Evolutionary conservation across 352 stramenopile genomes (phyloP).

Genomic region (Phytophthora capsici): DNA sequence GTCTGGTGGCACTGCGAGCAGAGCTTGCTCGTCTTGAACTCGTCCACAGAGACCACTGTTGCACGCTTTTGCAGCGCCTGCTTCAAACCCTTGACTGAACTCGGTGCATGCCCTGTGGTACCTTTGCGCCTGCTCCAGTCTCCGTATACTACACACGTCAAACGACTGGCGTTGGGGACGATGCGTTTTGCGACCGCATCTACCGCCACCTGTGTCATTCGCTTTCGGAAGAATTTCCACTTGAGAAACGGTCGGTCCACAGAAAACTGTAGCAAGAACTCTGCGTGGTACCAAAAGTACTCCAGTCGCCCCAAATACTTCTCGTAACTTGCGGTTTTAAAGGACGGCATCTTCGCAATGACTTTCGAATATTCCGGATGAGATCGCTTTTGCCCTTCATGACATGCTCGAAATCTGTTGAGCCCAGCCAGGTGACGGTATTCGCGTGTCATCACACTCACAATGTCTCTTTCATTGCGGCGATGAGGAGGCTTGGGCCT

Average conservation of each 20-base stretch:
- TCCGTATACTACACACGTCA: not conserved
- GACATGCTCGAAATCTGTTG: constrained; percentile 15
- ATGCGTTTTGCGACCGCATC: constrained; percentile 1
- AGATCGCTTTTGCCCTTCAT: constrained; percentile 7
- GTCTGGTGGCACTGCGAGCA: constrained; percentile 29
- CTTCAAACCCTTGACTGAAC: constrained; percentile 24
- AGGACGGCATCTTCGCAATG: constrained; percentile 11
- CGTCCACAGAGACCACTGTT: constrained; percentile 32
- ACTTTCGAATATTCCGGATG: constrained; percentile 8
- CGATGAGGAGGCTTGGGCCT: constrained; percentile 3
- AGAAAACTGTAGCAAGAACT: constrained; percentile 5
- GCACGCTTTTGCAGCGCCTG: constrained; percentile 22
- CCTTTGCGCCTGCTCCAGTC: not conserved
- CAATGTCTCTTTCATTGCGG: constrained; percentile 22
- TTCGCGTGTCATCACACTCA: constrained; percentile 5
- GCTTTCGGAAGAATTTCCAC: constrained; percentile 17
- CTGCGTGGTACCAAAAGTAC: not conserved
- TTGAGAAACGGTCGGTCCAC: constrained; percentile 16
- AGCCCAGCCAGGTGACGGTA: constrained; percentile 28
- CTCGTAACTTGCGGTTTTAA: constrained; percentile 6
- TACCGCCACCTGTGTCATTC: constrained; percentile 6
- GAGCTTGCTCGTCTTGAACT: constrained; percentile 38
- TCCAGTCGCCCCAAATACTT: not conserved
- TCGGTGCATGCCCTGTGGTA: constrained; percentile 26
- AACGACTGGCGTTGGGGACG: not conserved